Percentiles rank a stretch among this genome's conserved stretches.
phyloP scores from a whole-genome alignment of 345 rosid genomes.

The Arabis hirsuta region DNA sequence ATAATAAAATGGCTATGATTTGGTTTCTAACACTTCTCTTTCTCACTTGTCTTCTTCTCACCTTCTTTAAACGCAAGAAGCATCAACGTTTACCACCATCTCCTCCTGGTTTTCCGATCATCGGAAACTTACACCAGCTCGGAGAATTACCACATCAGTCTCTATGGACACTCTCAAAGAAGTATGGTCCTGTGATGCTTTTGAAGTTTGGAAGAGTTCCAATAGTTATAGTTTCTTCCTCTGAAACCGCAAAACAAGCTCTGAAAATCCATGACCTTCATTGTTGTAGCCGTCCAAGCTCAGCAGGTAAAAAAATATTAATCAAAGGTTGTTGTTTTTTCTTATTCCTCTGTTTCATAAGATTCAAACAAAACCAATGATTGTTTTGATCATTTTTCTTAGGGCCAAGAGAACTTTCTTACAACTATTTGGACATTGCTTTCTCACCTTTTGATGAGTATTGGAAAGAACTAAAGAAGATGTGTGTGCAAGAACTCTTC shows the following conservation, averaged over 20 bases:
- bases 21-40: slow-evolving; percentile 26
- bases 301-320: slow-evolving; percentile 11
- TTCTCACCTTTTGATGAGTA: slow-evolving; percentile 50
- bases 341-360: background rate
- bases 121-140: slow-evolving; percentile 49
- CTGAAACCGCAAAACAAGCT: slow-evolving; percentile 39
- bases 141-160: slow-evolving; percentile 44
- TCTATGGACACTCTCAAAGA: slow-evolving; percentile 40
- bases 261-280: slow-evolving; percentile 26
- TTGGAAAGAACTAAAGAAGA: slow-evolving; percentile 54
- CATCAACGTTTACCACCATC: slow-evolving; percentile 30
- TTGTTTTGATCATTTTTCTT: background rate
- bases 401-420: slow-evolving; percentile 51
- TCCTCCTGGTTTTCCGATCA: slow-evolving; percentile 41
- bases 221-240: slow-evolving; percentile 34
- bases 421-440: slow-evolving; percentile 51
- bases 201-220: slow-evolving; percentile 42
- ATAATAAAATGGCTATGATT: slow-evolving; percentile 7
- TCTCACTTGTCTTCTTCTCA: slow-evolving; percentile 8
- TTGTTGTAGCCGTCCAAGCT: slow-evolving; percentile 40
- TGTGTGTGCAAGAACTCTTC: slow-evolving; percentile 50
- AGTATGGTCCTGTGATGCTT: slow-evolving; percentile 46
- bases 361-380: background rate
- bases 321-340: background rate
- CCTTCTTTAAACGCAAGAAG: slow-evolving; percentile 36